A percentile compares a stretch with the other conserved stretches of the same genome.
Evolutionary conservation across 371 early-diverging fungal species (phyloP).

Genomic region (Syncephalastrum monosporum): DNA sequence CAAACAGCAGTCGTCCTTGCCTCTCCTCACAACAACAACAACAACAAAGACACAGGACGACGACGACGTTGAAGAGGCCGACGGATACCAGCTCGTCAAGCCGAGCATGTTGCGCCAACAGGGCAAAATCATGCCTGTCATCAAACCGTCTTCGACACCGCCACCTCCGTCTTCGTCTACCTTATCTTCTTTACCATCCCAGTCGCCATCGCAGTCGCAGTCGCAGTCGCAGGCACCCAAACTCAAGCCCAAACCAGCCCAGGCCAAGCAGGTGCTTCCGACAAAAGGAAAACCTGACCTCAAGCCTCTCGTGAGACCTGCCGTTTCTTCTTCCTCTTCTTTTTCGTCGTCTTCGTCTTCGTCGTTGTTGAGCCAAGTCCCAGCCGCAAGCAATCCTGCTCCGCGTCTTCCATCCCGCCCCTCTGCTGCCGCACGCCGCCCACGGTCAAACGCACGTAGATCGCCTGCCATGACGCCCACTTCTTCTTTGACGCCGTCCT

Average conservation of each 20-base stretch:
- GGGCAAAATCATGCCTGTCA: neutral
- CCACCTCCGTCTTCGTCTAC: neutral
- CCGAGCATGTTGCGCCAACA: slow-evolving; percentile 37
- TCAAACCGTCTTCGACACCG: neutral
- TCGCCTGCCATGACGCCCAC: neutral
- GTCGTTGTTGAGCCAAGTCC: slow-evolving; percentile 1
- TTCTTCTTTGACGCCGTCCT: neutral
- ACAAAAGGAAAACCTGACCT: neutral
- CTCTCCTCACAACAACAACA: slow-evolving; percentile 5
- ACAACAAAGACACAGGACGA: neutral
- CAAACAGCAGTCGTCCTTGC: slow-evolving; percentile 6
- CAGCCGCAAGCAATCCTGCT: slow-evolving; percentile 29
- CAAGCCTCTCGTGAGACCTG: too few species aligned
- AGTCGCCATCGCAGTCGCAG: too few species aligned
- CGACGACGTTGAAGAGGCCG: slow-evolving; percentile 23
- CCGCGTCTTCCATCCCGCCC: slow-evolving; percentile 44
- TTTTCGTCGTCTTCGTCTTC: too few species aligned
- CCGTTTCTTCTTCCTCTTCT: too few species aligned
- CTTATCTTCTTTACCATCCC: too few species aligned
- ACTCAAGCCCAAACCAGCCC: too few species aligned
- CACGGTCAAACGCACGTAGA: slow-evolving; percentile 4
- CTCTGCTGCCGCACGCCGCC: slow-evolving; percentile 22
- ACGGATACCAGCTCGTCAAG: slow-evolving; percentile 41
- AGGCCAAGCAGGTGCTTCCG: too few species aligned
- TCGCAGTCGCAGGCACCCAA: too few species aligned